Conservation (phyloP, 495 filamentous ascomycete species). For the Neurospora discreta region DNA sequence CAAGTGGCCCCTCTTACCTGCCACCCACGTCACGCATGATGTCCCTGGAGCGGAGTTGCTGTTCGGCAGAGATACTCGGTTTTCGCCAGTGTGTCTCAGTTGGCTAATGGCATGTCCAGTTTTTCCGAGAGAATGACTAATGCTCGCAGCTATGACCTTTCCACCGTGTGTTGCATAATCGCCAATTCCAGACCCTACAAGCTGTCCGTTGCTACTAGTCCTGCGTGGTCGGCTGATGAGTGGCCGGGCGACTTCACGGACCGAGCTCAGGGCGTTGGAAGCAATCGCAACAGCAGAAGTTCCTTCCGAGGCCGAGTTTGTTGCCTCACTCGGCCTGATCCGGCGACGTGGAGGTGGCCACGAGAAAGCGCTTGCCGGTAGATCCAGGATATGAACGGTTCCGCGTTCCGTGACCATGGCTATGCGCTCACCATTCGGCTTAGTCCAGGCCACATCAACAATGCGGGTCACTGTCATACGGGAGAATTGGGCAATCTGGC, state of each 20-base stretch:
- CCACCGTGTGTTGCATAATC: slow-evolving; percentile 61
- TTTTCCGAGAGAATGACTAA: slow-evolving; percentile 74
- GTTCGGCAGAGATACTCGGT: slow-evolving; percentile 63
- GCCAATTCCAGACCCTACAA: slow-evolving; percentile 47
- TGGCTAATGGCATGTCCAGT: slow-evolving; percentile 68
- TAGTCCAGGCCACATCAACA: slow-evolving; percentile 79
- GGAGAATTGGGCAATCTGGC: slow-evolving; percentile 74
- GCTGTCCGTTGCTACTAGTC: slow-evolving; percentile 31
- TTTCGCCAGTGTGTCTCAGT: slow-evolving; percentile 73
- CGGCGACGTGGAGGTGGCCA: slow-evolving; percentile 78
- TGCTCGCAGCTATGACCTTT: slow-evolving; percentile 69
- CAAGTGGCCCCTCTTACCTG: slow-evolving; percentile 39
- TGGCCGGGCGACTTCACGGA: slow-evolving; percentile 44
- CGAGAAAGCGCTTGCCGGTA: slow-evolving; percentile 70
- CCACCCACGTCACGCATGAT: slow-evolving; percentile 47
- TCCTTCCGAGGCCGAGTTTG: slow-evolving; percentile 24
- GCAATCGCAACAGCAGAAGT: slow-evolving; percentile 42
- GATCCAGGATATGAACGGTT: slow-evolving; percentile 84
- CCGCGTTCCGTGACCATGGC: slow-evolving; percentile 84
- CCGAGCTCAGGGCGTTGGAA: slow-evolving; percentile 54
- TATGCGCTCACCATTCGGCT: slow-evolving; percentile 65
- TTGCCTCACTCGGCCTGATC: slow-evolving; percentile 32
- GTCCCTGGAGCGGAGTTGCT: slow-evolving; percentile 31
- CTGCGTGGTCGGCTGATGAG: slow-evolving; percentile 39
- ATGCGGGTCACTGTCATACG: slow-evolving; percentile 85